Conservation (phyloP, 352 stramenopile genomes). For the Phytopythium litorale region DNA sequence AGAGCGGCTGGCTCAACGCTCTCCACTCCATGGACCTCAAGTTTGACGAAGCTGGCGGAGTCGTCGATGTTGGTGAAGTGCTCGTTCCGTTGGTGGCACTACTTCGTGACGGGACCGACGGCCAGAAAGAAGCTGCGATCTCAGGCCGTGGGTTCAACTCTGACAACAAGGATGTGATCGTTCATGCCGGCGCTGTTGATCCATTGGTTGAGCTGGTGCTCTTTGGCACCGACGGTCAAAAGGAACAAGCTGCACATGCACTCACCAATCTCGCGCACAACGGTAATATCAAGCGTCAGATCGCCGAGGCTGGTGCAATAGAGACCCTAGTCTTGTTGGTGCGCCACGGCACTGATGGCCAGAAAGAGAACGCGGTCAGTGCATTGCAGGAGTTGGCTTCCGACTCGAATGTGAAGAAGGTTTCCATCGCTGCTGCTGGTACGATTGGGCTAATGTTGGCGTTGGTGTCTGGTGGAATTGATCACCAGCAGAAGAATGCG, state of each 20-base stretch:
- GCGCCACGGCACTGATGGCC: background rate
- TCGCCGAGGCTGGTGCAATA: background rate
- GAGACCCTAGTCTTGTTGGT: background rate
- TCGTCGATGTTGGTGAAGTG: too few relatives aligned
- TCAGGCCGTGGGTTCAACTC: background rate
- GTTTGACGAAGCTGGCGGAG: too few relatives aligned
- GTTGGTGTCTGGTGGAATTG: background rate
- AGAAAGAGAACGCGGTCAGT: background rate
- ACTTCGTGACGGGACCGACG: too few relatives aligned
- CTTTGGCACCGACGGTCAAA: background rate
- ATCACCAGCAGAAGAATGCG: background rate
- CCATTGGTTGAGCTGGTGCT: background rate
- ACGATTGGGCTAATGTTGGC: background rate
- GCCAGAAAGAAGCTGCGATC: too few relatives aligned
- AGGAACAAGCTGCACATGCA: background rate
- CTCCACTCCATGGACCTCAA: too few relatives aligned
- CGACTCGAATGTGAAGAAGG: background rate
- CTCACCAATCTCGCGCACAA: background rate
- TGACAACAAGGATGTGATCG: background rate
- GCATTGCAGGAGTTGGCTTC: background rate
- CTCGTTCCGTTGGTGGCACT: too few relatives aligned
- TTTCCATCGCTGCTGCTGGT: background rate
- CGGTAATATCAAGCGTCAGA: background rate
- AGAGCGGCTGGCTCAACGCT: too few relatives aligned
- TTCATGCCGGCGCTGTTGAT: background rate